Percentiles rank a stretch among this genome's conserved stretches.
Conservation (phyloP, 2,329 filamentous ascomycete species). For the Penicillium griseofulvum region DNA sequence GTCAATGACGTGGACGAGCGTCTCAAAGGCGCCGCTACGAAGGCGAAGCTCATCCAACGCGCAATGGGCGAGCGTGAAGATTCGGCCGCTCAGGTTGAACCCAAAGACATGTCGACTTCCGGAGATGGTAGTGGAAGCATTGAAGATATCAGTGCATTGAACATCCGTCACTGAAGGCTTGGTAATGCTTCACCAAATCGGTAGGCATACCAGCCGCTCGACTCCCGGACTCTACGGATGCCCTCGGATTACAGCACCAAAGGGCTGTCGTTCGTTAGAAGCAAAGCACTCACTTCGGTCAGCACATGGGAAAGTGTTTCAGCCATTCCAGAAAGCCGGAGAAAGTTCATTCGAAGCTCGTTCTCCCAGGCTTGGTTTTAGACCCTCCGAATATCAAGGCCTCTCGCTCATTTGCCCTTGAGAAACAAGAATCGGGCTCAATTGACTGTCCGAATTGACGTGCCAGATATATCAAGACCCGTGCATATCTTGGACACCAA, state of each 20-base stretch:
- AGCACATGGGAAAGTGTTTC: background rate
- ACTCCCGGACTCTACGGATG: background rate
- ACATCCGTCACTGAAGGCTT: conserved; percentile 35
- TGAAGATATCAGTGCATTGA: conserved; percentile 48
- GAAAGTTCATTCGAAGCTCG: background rate
- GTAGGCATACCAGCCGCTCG: background rate
- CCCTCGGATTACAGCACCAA: background rate
- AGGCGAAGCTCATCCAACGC: conserved; percentile 79
- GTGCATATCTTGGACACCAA: background rate
- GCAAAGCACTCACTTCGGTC: background rate
- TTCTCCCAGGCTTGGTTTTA: background rate
- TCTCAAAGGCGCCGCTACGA: conserved; percentile 76
- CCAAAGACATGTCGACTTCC: conserved; percentile 28
- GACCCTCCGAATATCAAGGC: background rate
- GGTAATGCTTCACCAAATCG: background rate
- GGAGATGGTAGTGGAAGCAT: conserved; percentile 46
- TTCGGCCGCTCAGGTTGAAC: conserved; percentile 26
- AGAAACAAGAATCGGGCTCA: background rate
- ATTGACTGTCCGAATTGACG: background rate
- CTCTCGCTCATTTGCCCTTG: background rate
- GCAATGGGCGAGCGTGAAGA: conserved; percentile 54
- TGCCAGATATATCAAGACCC: background rate
- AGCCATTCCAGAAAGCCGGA: background rate
- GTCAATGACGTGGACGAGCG: conserved; percentile 91
- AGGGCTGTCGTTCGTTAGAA: background rate